A percentile compares a stretch with the other conserved stretches of the same genome.
These are phyloP conservation scores for Heliocybe sulcata DNA, from an alignment of 1,284 basidiomycete genomes.

Conservation along the genomic window DNA sequence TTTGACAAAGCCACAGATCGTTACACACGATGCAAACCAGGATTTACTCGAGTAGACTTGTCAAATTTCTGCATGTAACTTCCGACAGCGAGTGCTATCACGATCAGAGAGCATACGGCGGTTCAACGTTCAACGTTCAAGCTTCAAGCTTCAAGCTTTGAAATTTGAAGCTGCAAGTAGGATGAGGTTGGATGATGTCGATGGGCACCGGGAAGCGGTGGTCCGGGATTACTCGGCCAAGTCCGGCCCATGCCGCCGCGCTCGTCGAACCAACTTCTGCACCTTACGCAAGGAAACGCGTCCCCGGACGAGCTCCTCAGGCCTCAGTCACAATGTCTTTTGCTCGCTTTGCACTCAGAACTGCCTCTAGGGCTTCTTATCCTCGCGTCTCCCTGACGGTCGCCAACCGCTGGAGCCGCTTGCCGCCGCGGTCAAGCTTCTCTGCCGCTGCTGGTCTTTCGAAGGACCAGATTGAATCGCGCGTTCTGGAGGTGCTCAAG, in stretches of 20 bases:
- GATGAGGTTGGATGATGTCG: too few species aligned
- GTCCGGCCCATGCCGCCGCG: neutral
- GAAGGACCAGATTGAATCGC: conserved; percentile 70
- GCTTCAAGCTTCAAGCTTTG: too few species aligned
- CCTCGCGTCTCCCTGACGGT: conserved; percentile 22
- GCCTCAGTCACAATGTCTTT: conserved; percentile 27
- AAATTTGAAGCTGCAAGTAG: too few species aligned
- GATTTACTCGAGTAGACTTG: too few species aligned
- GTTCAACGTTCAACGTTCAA: too few species aligned
- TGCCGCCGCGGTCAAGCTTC: conserved; percentile 49
- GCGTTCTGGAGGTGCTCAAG: conserved; percentile 87
- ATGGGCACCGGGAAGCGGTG: too few species aligned
- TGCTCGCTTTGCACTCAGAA: conserved; percentile 31
- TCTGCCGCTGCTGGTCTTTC: conserved; percentile 73
- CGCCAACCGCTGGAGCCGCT: conserved; percentile 21
- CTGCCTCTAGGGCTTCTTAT: conserved; percentile 15
- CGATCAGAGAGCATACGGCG: too few species aligned
- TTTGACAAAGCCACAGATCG: too few species aligned
- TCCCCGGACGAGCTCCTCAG: neutral
- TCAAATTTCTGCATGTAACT: too few species aligned
- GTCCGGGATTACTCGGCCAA: neutral
- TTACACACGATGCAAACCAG: too few species aligned
- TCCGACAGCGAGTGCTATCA: too few species aligned
- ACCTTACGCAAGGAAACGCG: neutral
- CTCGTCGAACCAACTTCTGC: neutral